phyloP scores from a whole-genome alignment of 2,329 filamentous ascomycete species.

The Hypoxylon sp. region DNA sequence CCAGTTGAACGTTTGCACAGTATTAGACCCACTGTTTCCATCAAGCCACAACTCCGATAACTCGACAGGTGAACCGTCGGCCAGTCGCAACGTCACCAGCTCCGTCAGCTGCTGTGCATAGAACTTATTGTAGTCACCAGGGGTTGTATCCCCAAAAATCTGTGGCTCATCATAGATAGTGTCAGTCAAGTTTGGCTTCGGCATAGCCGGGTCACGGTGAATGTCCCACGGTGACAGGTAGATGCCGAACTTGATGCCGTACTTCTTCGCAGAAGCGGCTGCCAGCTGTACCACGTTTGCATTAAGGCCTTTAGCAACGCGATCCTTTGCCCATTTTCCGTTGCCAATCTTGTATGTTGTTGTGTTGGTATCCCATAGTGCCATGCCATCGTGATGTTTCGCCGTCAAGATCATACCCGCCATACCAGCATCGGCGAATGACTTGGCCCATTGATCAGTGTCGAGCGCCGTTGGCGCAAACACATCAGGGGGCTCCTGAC shows the following conservation, averaged over 20 bases:
- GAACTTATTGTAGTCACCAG: conserved; percentile 55
- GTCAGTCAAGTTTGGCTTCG: conserved; percentile 51
- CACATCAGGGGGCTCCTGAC: conserved; percentile 50
- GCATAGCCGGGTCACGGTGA: conserved; percentile 56
- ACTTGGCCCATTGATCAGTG: conserved; percentile 53
- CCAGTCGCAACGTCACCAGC: conserved; percentile 46
- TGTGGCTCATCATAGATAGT: conserved; percentile 56
- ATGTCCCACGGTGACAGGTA: conserved; percentile 58
- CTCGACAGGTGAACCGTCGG: conserved; percentile 42
- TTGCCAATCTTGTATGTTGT: conserved; percentile 55
- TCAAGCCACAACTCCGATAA: conserved; percentile 55
- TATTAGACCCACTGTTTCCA: conserved; percentile 53
- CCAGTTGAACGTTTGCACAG: conserved; percentile 54
- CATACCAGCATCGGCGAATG: conserved; percentile 52
- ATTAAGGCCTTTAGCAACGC: conserved; percentile 47
- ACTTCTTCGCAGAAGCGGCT: conserved; percentile 53
- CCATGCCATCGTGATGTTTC: conserved; percentile 58
- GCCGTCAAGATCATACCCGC: conserved; percentile 56
- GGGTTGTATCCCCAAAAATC: conserved; percentile 53
- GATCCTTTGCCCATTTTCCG: conserved; percentile 52
- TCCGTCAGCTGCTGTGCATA: conserved; percentile 52
- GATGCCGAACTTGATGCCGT: conserved; percentile 55
- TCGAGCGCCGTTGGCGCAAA: conserved; percentile 49
- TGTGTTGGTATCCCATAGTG: conserved; percentile 55
- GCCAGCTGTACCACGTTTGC: conserved; percentile 55